These are phyloP conservation scores for Cladophialophora exuberans DNA, from an alignment of 2,329 filamentous ascomycete genomes.

Conservation along the genomic window DNA sequence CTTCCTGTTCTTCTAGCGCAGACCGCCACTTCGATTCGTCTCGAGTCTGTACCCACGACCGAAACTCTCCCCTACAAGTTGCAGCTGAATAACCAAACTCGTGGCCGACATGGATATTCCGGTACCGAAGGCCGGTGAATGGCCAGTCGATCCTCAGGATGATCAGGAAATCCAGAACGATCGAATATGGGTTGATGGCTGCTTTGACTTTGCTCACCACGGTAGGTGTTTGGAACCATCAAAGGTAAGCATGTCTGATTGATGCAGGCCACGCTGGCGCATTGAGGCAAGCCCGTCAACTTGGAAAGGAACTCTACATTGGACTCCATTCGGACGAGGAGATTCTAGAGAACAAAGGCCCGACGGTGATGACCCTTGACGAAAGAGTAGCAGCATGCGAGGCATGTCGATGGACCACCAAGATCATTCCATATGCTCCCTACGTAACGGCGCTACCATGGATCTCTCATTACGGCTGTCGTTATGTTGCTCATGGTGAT, in stretches of 20 bases:
- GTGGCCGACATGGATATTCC: slow-evolving; percentile 14
- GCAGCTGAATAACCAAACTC: background rate
- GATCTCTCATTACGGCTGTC: slow-evolving; percentile 94
- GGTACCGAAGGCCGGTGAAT: slow-evolving; percentile 59
- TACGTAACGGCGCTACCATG: slow-evolving; percentile 93
- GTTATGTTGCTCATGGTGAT: slow-evolving; percentile 94
- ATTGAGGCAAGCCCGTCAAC: slow-evolving; percentile 91
- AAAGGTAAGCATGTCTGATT: slow-evolving; percentile 20
- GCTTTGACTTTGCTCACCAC: slow-evolving; percentile 99
- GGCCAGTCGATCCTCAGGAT: slow-evolving; percentile 68
- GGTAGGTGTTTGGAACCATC: slow-evolving; percentile 56
- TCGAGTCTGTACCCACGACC: no score
- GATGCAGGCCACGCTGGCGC: slow-evolving; percentile 84
- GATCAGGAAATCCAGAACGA: slow-evolving; percentile 62
- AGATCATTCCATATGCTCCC: slow-evolving; percentile 79
- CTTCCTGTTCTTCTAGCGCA: no score
- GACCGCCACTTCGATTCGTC: no score
- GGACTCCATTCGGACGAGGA: slow-evolving; percentile 95
- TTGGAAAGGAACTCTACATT: slow-evolving; percentile 85
- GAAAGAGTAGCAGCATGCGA: slow-evolving; percentile 90
- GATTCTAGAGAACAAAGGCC: slow-evolving; percentile 95
- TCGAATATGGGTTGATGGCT: slow-evolving; percentile 96
- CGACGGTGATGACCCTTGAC: slow-evolving; percentile 91
- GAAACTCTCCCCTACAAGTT: background rate
- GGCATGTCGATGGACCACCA: slow-evolving; percentile 92